A percentile compares a stretch with the other conserved stretches of the same genome.
Conservation (phyloP, 2,329 filamentous ascomycete genomes). For the Verticillium isaacii region DNA sequence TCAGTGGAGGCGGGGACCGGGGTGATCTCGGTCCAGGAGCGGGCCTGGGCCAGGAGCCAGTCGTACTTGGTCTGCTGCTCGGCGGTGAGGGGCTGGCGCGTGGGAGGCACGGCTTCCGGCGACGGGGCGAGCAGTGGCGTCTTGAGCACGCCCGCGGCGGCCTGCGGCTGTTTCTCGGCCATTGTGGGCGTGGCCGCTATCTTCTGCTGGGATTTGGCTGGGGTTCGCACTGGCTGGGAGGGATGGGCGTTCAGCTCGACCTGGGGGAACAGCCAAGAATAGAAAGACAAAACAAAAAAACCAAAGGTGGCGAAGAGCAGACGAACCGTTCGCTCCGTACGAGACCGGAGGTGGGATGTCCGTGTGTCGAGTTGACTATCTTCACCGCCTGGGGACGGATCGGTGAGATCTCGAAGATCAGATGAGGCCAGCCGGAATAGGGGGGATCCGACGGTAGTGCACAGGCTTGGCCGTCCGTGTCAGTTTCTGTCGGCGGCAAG, state of each 20-base stretch:
- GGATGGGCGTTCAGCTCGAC: not conserved
- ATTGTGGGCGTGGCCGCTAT: not conserved
- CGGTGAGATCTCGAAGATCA: not conserved
- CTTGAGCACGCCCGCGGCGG: constrained; percentile 21
- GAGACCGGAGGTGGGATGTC: not conserved
- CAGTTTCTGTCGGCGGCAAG: not conserved
- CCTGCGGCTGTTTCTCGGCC: not conserved
- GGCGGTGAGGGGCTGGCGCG: constrained; percentile 57
- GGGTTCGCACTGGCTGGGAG: not conserved
- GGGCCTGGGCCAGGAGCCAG: constrained; percentile 65
- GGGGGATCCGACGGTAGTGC: not conserved
- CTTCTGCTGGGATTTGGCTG: no score
- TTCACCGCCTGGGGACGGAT: not conserved
- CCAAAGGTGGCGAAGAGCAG: not conserved
- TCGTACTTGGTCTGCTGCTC: constrained; percentile 83
- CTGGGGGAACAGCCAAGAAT: not conserved
- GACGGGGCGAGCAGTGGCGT: constrained; percentile 57
- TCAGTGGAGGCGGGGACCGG: constrained; percentile 53
- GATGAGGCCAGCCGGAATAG: not conserved
- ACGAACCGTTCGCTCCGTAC: not conserved
- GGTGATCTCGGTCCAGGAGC: constrained; percentile 65
- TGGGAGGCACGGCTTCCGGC: constrained; percentile 50
- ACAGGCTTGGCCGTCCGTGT: not conserved
- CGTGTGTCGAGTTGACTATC: not conserved
- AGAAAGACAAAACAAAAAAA: not conserved